Evolutionary conservation across 2,329 filamentous ascomycete species (phyloP).

Genomic region (Erysiphe pulchra): DNA sequence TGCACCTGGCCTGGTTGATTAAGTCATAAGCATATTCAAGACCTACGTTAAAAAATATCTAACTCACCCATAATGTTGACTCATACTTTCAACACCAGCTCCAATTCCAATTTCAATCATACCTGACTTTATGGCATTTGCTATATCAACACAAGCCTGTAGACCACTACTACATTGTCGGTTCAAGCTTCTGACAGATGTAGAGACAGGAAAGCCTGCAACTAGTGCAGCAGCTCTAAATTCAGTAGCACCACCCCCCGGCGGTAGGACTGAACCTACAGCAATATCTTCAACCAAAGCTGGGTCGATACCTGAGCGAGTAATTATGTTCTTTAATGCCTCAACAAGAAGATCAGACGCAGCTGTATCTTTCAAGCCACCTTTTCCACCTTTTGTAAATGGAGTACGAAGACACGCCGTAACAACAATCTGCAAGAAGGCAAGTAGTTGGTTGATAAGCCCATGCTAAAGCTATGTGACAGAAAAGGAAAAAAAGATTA

Average conservation of each 20-base stretch:
- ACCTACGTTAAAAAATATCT: slow-evolving; percentile 1
- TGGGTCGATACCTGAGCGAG: slow-evolving; percentile 74
- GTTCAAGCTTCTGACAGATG: slow-evolving; percentile 75
- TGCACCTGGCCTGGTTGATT: slow-evolving; percentile 36
- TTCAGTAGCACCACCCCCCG: slow-evolving; percentile 85
- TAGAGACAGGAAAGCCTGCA: slow-evolving; percentile 66
- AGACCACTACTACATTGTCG: slow-evolving; percentile 84
- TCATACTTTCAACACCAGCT: slow-evolving; percentile 94
- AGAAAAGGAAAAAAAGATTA: neutral
- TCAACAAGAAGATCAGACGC: slow-evolving; percentile 68
- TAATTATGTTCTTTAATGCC: slow-evolving; percentile 56
- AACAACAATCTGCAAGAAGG: slow-evolving; percentile 41
- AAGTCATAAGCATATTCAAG: neutral
- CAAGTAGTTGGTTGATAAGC: slow-evolving; percentile 4
- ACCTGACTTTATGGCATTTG: slow-evolving; percentile 69
- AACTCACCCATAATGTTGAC: slow-evolving; percentile 58
- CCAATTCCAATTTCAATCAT: slow-evolving; percentile 94
- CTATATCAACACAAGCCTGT: slow-evolving; percentile 80
- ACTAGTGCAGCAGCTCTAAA: slow-evolving; percentile 80
- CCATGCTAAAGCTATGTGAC: neutral
- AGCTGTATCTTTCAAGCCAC: slow-evolving; percentile 82
- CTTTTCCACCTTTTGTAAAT: slow-evolving; percentile 80
- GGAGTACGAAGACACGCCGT: slow-evolving; percentile 79
- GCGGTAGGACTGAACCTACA: slow-evolving; percentile 74
- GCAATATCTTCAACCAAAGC: slow-evolving; percentile 73